Base-by-base conservation (phyloP, 768 basidiomycete species). In the Phlebiopsis gigantea region DNA sequence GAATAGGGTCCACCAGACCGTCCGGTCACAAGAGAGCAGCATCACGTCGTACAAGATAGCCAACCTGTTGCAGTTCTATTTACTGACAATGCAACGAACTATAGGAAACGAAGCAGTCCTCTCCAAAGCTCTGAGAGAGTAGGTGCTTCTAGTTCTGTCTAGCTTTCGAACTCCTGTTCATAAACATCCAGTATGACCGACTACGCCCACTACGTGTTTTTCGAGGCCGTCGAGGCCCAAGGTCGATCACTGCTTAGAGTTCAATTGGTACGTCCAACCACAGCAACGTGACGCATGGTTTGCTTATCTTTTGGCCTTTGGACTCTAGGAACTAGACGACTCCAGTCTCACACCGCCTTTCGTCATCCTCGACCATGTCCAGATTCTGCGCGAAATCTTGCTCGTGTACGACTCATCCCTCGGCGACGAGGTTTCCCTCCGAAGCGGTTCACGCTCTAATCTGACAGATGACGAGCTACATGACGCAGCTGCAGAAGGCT, bases 11-110 rank as follows among this genome's bases (percentile, higher is more conserved):
- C 84, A 90, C 65, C 94, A 98, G 68, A 97, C 94, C 2, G 83
- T 97, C 29, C 83, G 88, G 43, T 90, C 88, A 0, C 96, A 99
- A 67, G 96, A 98, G 70, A 94, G 91, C 62, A 87, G 88, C 57
- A 93, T 98, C 57, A 82, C 88, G 45, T 84, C 90, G 0, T 99
- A 93, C 75, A 94, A 92, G 69, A 85, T 98, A 51, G 87, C 93
- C 46, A 98, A 96, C 64, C 76, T 98, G n/a, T 72, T 99, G 8
- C 92, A 96, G 62, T 99, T 98, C 67, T 99, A 98, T 69, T 75
- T 87, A 66, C 70, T 93, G 29, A 98, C 94, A 4, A 97, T 99
- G 93, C 80, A 83, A 49, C 79, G 92, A 47, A 98, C 95, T 1
- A 87, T 98, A 43, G 97, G 97, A 0, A 78, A 82, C n/a, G 76